These are phyloP conservation scores for Cenchrus fungigraminus DNA, from an alignment of 176 grass and related monocot genomes.

Conservation along the genomic window DNA sequence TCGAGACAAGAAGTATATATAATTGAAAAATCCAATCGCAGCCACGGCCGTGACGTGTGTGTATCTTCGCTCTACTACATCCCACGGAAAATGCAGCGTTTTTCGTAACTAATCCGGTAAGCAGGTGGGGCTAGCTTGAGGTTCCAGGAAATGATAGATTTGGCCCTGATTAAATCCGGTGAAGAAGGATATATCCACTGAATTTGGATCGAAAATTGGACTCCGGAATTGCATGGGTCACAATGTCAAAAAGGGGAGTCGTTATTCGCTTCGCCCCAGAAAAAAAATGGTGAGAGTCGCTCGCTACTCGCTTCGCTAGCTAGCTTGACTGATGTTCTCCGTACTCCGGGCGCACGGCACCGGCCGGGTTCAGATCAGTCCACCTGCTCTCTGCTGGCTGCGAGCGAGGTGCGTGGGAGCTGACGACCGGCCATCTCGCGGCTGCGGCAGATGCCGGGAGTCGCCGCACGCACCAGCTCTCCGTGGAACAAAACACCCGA, in stretches of 20 bases:
- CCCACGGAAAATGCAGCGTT: neutral
- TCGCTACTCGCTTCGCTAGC: neutral
- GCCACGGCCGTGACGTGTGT: neutral
- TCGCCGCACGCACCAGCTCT: neutral
- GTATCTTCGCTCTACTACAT: neutral
- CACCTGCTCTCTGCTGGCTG: conserved; percentile 1
- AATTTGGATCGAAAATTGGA: neutral
- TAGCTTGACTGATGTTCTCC: conserved; percentile 21
- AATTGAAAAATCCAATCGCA: neutral
- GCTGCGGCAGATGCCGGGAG: neutral
- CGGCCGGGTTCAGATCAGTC: neutral
- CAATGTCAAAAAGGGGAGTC: neutral
- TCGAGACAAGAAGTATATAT: neutral
- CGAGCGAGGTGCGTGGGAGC: neutral
- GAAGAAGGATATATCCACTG: neutral
- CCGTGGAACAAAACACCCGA: neutral
- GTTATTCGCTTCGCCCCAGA: neutral
- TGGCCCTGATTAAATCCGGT: neutral
- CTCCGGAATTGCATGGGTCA: neutral
- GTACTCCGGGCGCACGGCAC: neutral
- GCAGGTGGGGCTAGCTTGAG: neutral
- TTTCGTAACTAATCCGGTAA: neutral
- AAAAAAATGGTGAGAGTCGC: too few species aligned
- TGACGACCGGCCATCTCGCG: neutral
- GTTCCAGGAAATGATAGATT: conserved; percentile 28